Evolutionary conservation across 1,284 basidiomycete species (phyloP), one percentile per base, ranked within the genome.

Genomic region (Heimioporus punctisporus): DNA sequence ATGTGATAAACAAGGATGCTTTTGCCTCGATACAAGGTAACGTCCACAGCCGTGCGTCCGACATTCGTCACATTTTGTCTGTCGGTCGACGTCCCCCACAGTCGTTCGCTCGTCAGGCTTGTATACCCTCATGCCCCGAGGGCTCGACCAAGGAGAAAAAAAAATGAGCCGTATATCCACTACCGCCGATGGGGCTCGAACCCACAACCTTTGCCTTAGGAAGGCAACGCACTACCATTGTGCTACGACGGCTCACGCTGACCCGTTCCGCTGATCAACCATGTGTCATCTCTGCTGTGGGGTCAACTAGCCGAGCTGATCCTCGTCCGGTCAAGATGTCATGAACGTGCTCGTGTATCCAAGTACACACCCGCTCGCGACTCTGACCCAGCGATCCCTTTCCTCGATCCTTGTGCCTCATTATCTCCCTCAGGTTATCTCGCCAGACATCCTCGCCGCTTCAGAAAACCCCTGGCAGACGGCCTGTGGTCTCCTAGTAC

Each of bases 281-380:
- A n/a, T n/a, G n/a, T n/a, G n/a, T n/a, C n/a, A n/a, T n/a, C n/a
- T n/a, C n/a, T n/a, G n/a, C n/a, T n/a, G n/a, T n/a, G n/a, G n/a
- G 31, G 19, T 34, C 31, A 17, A 6, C 3, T 34, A 2, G 31
- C 14, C 14, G 31, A 17, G 14, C 31, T 17, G 31, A 34, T 34
- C 31, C 19, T 15, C 31, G 7, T 17, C 19, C 31, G 9, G 6
- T 34, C 31, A 34, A 34, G 31, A 14, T 25, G 25, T 30, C 52
- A 90, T 92, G 86, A 86, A 94, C 73, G 88, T 95, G 21, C 82
- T 95, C 54, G 82, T 94, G 42, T 93, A 93, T 71, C 78, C 88
- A 45, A 90, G 88, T 5, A 84, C 88, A 24, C 88, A 92, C 51
- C 21, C 76, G 80, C 26, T 78, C 79, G 43, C 90, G 3, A 72